Base-by-base conservation (phyloP, 179 eudicot genomes). In the Beta corolliflora region DNA sequence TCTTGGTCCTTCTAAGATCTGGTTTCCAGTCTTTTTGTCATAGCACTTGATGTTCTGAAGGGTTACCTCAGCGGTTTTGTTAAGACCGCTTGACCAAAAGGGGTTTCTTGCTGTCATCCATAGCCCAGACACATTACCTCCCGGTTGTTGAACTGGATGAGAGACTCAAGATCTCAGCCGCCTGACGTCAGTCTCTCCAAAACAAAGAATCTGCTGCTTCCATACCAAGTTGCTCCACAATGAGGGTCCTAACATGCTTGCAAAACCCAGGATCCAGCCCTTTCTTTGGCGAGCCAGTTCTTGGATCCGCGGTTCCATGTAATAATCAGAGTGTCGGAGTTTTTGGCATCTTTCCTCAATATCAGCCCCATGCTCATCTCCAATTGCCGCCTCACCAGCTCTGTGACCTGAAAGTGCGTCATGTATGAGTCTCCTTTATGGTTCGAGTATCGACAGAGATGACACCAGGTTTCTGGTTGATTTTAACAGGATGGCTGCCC, bases 301-400 rank as follows among this genome's bases (percentile, higher is more conserved):
- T 76, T 93, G 97, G 81, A 93, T 88, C 58, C 93, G 87, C 50
- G 98, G 98, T 83, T 93, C 94, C 3, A 98, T 93, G 85, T 87
- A 93, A 72, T 93, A 95, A 83, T 93, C 97, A 25, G 95, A 87
- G 81, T 92, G 95, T 14, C 92, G 88, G 31, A 95, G 98, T n/a
- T 86, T 95, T 95, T 31, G 98, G 97, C 98, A 93, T 93, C 80
- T 87, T 36, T 91, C 95, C 85, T 93, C 98, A 56, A 94, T 90
- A 76, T 92, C 96, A 79, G 97, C 94, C 46, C 98, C 99, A 78
- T 96, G 97, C 82, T 96, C 99, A 73, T 91, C 91, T 7, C 87
- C 97, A 70, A 93, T 94, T 55, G 98, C 98, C 23, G 97, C 97
- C 80, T 93, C 99, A 58, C 97, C 97, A 71, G 98, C 95, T 89